These are phyloP conservation scores for Oxyria digyna DNA, from an alignment of 148 eudicot species.

Conservation along the genomic window DNA sequence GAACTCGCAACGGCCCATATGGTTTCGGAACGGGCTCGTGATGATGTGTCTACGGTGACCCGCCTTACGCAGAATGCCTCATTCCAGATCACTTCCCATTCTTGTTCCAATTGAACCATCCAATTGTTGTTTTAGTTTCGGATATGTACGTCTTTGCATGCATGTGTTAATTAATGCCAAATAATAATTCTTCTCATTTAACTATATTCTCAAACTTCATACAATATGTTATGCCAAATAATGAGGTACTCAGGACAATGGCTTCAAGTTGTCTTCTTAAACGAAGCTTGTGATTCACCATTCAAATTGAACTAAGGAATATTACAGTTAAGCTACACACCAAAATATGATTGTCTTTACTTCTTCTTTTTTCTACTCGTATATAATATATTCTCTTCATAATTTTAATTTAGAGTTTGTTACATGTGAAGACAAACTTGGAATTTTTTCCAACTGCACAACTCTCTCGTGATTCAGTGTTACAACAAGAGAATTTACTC, in stretches of 20 bases:
- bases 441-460: no score
- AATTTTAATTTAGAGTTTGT: background rate
- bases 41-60: slow-evolving; percentile 54
- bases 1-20: slow-evolving; percentile 71
- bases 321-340: background rate
- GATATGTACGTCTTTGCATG: no score
- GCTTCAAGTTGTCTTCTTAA: no score
- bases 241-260: no score
- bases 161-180: background rate
- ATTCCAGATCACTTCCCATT: slow-evolving; percentile 78
- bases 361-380: background rate
- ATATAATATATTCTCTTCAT: background rate
- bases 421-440: background rate
- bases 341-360: background rate
- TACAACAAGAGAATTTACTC: background rate
- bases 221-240: no score
- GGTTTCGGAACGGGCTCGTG: slow-evolving; percentile 75
- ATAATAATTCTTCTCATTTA: no score
- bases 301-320: background rate
- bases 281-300: background rate
- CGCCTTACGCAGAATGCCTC: slow-evolving; percentile 46
- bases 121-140: background rate
- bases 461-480: background rate
- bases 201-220: no score
- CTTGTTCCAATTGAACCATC: slow-evolving; percentile 28